Base-by-base conservation (phyloP, 805 yeast genomes). In the Priceomyces fermenticarens region DNA sequence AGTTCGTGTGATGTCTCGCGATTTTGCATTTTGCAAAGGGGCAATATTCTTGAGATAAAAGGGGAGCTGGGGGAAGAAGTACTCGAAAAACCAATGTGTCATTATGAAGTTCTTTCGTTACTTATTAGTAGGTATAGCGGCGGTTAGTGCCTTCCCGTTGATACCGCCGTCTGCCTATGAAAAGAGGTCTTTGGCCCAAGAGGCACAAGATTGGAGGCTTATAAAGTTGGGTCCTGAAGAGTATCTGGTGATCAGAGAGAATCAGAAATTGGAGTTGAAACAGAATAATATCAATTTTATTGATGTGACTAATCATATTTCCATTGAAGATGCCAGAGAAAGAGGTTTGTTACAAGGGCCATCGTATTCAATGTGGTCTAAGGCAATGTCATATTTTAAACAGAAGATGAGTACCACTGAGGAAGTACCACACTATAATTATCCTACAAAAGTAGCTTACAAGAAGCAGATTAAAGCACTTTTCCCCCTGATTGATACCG, bases 241-340 rank as follows among this genome's bases (percentile, higher is more conserved):
- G 3, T 68, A 48, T 43, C 48, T 50, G 37, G 33, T 66, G 2
- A 65, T 65, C 13, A 48, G 62, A 9, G 78, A 72, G 45, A 42
- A 46, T 7, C 65, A 62, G 7, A 72, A 72, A 46, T 49, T 63
- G 41, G 39, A 47, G 4, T 55, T 66, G 41, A 58, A 51, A 41
- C 58, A 77, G 38, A 57, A 66, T 30, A 81, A 82, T 38, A 58
- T 70, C 26, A 73, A 67, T 20, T 85, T 83, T 55, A 77, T 85
- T 48, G 91, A 85, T 61, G 72, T 84, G 26, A 83, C 91, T 7
- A 67, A 69, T 42, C 58, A 55, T 12, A 48, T 70, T 11, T 55
- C 66, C 12, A 53, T 67, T 11, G 64, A 65, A 27, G 66, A 58
- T 17, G 73, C 72, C 3, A 44, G 56, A 32, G 45, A 50, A 3